Percentiles rank a stretch among this genome's conserved stretches.
phyloP scores from a whole-genome alignment of 768 basidiomycete genomes.

The Kwoniella dejecticola region DNA sequence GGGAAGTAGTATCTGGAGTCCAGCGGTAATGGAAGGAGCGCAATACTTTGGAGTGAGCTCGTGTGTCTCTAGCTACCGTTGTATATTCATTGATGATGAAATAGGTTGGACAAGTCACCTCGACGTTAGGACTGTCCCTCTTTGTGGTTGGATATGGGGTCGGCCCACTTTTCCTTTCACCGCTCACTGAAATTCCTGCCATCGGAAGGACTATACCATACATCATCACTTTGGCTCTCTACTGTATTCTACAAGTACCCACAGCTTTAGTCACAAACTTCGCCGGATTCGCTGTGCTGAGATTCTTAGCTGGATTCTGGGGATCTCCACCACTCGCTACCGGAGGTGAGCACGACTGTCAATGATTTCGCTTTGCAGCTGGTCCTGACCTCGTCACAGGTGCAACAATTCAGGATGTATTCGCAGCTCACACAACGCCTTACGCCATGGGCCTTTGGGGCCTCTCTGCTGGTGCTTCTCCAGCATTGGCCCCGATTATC shows the following conservation, averaged over 20 bases:
- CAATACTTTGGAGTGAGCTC: constrained; percentile 40
- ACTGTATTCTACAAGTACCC: constrained; percentile 55
- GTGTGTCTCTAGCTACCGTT: too few species aligned
- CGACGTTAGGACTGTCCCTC: constrained; percentile 52
- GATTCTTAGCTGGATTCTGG: constrained; percentile 55
- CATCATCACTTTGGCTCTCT: constrained; percentile 54
- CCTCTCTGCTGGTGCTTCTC: constrained; percentile 46
- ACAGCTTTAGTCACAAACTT: constrained; percentile 49
- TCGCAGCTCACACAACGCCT: constrained; percentile 35
- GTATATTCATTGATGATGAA: too few species aligned
- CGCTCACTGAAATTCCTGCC: constrained; percentile 52
- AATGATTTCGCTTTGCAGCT: not conserved
- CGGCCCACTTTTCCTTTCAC: constrained; percentile 45
- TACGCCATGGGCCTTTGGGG: constrained; percentile 53
- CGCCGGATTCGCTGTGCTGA: constrained; percentile 51
- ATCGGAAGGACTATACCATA: constrained; percentile 56
- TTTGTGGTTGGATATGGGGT: constrained; percentile 57
- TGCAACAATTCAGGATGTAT: constrained; percentile 53
- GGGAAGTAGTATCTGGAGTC: constrained; percentile 43
- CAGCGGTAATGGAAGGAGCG: constrained; percentile 31
- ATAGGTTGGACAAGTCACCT: constrained; percentile 38
- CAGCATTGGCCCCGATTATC: constrained; percentile 52
- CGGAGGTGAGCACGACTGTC: constrained; percentile 39
- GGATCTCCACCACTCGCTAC: constrained; percentile 56
- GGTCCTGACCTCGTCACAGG: constrained; percentile 15